Percentiles rank a stretch among this genome's conserved stretches.
phyloP scores from a whole-genome alignment of 345 rosid species.

The Eucalyptus coolabah region DNA sequence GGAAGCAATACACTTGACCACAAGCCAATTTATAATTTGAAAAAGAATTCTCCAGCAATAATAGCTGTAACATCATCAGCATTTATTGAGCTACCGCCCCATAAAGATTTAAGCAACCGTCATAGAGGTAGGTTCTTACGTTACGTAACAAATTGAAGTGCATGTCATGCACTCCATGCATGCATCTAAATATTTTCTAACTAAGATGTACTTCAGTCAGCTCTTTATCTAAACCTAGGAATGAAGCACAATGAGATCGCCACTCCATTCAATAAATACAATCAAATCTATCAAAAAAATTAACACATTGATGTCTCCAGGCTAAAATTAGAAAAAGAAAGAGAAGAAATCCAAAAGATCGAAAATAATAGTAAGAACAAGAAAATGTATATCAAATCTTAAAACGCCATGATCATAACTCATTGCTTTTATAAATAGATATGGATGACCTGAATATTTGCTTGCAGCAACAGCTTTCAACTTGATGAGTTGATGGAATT shows the following conservation, averaged over 20 bases:
- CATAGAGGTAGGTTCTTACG: background rate
- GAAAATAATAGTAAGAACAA: background rate
- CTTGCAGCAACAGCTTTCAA: background rate
- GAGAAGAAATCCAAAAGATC: background rate
- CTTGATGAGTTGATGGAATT: background rate
- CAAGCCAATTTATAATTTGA: background rate
- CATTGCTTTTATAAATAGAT: background rate
- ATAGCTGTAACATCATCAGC: background rate
- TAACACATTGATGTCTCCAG: background rate
- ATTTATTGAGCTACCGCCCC: background rate
- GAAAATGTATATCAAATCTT: background rate
- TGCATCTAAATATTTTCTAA: background rate
- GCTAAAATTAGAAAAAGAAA: background rate
- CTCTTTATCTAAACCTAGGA: background rate
- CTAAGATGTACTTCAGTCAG: background rate
- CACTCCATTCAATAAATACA: background rate
- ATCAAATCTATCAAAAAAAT: background rate
- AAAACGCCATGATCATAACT: background rate
- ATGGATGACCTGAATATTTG: background rate
- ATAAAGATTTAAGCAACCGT: background rate
- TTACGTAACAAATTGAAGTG: background rate
- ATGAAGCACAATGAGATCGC: background rate
- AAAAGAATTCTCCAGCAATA: background rate
- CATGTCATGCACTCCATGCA: background rate
- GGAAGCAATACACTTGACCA: background rate